phyloP scores from a whole-genome alignment of 2,329 filamentous ascomycete genomes.

The Cladosporium velox region DNA sequence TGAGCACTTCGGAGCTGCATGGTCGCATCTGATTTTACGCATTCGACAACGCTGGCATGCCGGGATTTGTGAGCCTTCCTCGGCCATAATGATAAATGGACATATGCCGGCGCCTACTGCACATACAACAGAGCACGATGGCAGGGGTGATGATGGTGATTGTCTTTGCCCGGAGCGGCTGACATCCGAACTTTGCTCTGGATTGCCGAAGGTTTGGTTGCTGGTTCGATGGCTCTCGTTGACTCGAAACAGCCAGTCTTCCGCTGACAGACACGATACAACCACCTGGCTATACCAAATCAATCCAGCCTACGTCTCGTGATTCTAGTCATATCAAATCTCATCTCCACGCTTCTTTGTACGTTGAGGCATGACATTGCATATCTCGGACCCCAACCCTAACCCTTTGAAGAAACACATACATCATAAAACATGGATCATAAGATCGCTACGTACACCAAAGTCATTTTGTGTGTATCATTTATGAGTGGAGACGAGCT shows the following conservation, averaged over 20 bases:
- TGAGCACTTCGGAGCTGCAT: slow-evolving; percentile 24
- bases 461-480: neutral
- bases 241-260: neutral
- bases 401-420: neutral
- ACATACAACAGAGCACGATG: neutral
- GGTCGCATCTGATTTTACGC: slow-evolving; percentile 22
- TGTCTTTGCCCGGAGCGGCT: neutral
- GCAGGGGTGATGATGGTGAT: neutral
- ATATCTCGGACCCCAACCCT: neutral
- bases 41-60: slow-evolving; percentile 23
- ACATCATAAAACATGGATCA: neutral
- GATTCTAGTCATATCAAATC: neutral
- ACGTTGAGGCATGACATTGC: neutral
- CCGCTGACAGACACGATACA: neutral
- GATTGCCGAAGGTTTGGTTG: neutral
- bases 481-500: neutral
- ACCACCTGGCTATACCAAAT: neutral
- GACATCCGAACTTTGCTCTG: neutral
- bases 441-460: neutral
- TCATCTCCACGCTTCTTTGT: neutral
- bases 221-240: neutral
- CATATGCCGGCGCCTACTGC: neutral
- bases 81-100: neutral
- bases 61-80: slow-evolving; percentile 16
- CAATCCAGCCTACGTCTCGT: neutral